Conservation (phyloP, 371 early-diverging fungal species). For the Mortierella sp. region DNA sequence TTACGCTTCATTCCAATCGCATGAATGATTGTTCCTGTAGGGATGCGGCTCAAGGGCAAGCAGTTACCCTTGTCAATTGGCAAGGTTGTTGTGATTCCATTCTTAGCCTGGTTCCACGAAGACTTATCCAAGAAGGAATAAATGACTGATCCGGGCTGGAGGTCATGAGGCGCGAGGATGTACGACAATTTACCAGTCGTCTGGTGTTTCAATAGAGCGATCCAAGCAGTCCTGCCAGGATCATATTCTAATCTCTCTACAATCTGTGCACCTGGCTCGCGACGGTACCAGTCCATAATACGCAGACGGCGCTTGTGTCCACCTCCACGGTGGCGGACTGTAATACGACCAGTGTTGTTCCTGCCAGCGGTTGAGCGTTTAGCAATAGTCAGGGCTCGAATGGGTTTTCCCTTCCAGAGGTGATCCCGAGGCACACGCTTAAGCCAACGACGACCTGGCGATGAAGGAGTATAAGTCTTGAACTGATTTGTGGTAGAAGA, state of each 20-base stretch:
- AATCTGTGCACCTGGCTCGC: conserved; percentile 79
- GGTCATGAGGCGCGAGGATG: conserved; percentile 85
- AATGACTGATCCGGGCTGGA: conserved; percentile 80
- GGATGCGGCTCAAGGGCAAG: conserved; percentile 90
- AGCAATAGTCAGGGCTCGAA: conserved; percentile 84
- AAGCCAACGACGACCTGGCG: conserved; percentile 91
- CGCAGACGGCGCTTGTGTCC: conserved; percentile 94
- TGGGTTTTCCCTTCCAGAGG: conserved; percentile 92
- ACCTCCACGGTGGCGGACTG: conserved; percentile 95
- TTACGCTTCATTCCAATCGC: conserved; percentile 86
- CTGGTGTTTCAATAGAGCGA: conserved; percentile 87
- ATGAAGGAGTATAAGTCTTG: conserved; percentile 93
- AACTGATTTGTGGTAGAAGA: conserved; percentile 64
- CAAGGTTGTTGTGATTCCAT: conserved; percentile 74
- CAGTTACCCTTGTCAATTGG: conserved; percentile 91
- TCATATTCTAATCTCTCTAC: conserved; percentile 96
- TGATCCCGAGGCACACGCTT: conserved; percentile 92
- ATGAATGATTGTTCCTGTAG: conserved; percentile 93
- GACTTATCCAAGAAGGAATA: conserved; percentile 74
- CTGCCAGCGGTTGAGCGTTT: conserved; percentile 90
- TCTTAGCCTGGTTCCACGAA: conserved; percentile 69
- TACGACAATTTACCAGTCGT: conserved; percentile 84
- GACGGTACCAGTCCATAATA: conserved; percentile 89
- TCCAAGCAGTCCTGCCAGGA: conserved; percentile 94
- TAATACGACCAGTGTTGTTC: conserved; percentile 92